Percentiles rank a stretch among this genome's conserved stretches.
Conservation (phyloP, 345 rosid species). For the Moringa oleifera region DNA sequence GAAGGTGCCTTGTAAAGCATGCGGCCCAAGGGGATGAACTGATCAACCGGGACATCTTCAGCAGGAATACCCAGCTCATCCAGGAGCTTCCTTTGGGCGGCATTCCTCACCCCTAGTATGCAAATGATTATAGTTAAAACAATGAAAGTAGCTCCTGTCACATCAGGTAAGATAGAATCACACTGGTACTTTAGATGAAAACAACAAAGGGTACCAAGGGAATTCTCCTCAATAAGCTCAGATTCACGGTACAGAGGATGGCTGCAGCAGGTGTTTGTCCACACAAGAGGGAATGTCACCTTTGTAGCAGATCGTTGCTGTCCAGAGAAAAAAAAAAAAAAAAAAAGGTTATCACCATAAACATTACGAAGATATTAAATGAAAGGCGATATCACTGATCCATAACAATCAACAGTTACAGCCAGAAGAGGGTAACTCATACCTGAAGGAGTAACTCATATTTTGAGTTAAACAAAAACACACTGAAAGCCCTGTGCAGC, state of each 20-base stretch:
- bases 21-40: slow-evolving; percentile 72
- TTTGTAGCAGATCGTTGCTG: slow-evolving; percentile 97
- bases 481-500: slow-evolving; percentile 97
- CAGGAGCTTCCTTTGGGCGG: slow-evolving; percentile 95
- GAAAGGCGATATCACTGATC: background rate
- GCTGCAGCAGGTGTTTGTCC: slow-evolving; percentile 99
- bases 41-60: slow-evolving; percentile 83
- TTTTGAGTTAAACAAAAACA: slow-evolving; percentile 86
- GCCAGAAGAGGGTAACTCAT: background rate
- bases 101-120: slow-evolving; percentile 79
- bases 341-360: background rate
- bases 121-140: background rate
- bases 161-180: background rate
- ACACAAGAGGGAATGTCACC: slow-evolving; percentile 94
- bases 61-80: slow-evolving; percentile 96
- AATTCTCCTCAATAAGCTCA: slow-evolving; percentile 66
- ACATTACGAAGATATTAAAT: background rate
- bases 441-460: slow-evolving; percentile 99
- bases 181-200: background rate
- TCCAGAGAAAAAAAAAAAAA: slow-evolving; percentile 7
- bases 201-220: slow-evolving; percentile 48
- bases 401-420: background rate
- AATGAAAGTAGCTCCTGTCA: background rate
- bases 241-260: slow-evolving; percentile 91
- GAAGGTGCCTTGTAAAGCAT: slow-evolving; percentile 95